Evolutionary conservation across 2,329 filamentous ascomycete genomes (phyloP), one percentile per base, ranked within the genome.

Genomic region (Sclerotiophoma versabilis): DNA sequence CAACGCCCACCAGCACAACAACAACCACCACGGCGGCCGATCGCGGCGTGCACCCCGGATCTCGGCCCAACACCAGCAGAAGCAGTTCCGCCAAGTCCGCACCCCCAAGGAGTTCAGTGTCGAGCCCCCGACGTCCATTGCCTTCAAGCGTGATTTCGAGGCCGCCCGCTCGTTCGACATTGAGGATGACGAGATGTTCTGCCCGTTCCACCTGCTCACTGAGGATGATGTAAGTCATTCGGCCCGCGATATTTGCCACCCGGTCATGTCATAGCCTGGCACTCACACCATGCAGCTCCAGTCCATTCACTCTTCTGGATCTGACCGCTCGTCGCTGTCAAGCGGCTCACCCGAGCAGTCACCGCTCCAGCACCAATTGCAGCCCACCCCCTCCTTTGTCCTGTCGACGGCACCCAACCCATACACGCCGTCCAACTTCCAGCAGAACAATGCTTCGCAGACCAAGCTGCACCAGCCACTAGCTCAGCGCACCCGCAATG

Each of bases 161-260:
- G 90, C 92, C 61, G 92, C 91, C 55, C 87, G 92, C 55, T 96
- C 93, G 9, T 98, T 98, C 71, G 93, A 98, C 67, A 84, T 98
- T 59, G 93, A 97, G 71, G 93, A 98, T 74, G 93, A 98, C 75
- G 84, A 96, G 79, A 89, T 96, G 77, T 98, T 98, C 77, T 97
- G 93, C 79, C 93, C 93, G 1, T 81, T 81, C 60, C 87, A 89
- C 74, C 84, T 98, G 66, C 82, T 98, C 80, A 96, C 92, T 29
- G 93, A 97, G 79, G 92, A 85, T 77, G 92, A 96, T 86, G 92
- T 96, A 87, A 73, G 80, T 68, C 49, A 58, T 56, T 64, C 56
- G 48, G 61, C 62, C 49, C 56, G 48, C 54, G 51, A 62, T 38
- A 47, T 63, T 64, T 62, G 60, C 60, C 60, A 63, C 68, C 60